Percentiles rank a stretch among this genome's conserved stretches.
Evolutionary conservation across 2,329 filamentous ascomycete genomes (phyloP).

Genomic region (Aaosphaeria pasadenensis): DNA sequence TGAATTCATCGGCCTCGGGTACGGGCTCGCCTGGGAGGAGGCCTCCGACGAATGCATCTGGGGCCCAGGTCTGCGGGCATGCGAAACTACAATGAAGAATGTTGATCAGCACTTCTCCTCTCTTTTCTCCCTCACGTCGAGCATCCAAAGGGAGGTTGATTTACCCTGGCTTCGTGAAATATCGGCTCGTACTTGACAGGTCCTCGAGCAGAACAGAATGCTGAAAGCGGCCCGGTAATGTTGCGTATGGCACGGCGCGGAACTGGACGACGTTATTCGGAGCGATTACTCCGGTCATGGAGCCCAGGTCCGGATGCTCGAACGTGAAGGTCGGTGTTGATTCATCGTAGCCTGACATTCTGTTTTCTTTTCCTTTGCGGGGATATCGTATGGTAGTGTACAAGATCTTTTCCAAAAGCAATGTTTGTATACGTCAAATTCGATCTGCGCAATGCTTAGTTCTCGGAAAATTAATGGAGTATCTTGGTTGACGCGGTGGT

Average conservation of each 20-base stretch:
- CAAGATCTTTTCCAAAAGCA: too few relatives aligned
- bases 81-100: conserved; percentile 7
- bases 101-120: neutral
- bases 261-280: conserved; percentile 24
- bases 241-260: conserved; percentile 18
- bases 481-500: too few relatives aligned
- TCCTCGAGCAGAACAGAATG: conserved; percentile 9
- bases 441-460: too few relatives aligned
- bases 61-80: conserved; percentile 13
- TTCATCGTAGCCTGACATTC: too few relatives aligned
- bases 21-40: conserved; percentile 9
- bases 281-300: conserved; percentile 13
- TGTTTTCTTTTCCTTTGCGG: too few relatives aligned
- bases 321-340: conserved; percentile 10
- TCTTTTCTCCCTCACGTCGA: too few relatives aligned
- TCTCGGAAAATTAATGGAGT: too few relatives aligned
- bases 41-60: conserved; percentile 10
- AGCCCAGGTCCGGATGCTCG: conserved; percentile 14
- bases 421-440: too few relatives aligned
- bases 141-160: neutral
- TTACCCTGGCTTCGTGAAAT: conserved; percentile 20
- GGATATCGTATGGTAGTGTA: too few relatives aligned
- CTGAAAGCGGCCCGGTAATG: conserved; percentile 18
- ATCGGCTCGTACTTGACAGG: conserved; percentile 1
- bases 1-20: conserved; percentile 9